A percentile compares a stretch with the other conserved stretches of the same genome.
Conservation (phyloP, 169 alveolate species). For the Plasmodium gallinaceum region DNA sequence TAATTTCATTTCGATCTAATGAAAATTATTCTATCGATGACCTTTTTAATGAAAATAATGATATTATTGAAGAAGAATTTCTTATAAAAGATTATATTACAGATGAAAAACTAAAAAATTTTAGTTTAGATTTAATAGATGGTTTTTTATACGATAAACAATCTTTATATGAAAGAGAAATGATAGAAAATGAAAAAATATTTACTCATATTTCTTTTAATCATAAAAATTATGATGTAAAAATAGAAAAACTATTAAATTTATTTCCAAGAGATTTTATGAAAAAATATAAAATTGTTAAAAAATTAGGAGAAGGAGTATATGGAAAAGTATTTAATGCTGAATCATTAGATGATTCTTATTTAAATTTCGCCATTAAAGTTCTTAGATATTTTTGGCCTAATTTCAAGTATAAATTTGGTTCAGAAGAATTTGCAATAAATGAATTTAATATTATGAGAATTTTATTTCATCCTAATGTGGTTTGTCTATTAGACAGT, state of each 20-base stretch:
- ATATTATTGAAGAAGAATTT: background rate
- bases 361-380: conserved; percentile 59
- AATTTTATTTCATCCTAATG: conserved; percentile 65
- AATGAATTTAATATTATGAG: conserved; percentile 70
- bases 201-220: conserved; percentile 24
- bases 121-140: conserved; percentile 31
- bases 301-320: conserved; percentile 85
- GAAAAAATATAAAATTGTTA: conserved; percentile 78
- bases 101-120: conserved; percentile 55
- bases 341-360: conserved; percentile 66
- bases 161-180: conserved; percentile 64
- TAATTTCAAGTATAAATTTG: conserved; percentile 54
- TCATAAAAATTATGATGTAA: conserved; percentile 44
- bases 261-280: conserved; percentile 74
- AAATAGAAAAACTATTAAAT: conserved; percentile 50
- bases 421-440: conserved; percentile 70
- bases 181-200: conserved; percentile 62
- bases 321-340: conserved; percentile 86
- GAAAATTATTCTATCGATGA: conserved; percentile 9
- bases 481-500: conserved; percentile 46
- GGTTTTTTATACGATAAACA: conserved; percentile 67
- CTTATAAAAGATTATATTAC: conserved; percentile 36
- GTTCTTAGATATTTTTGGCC: conserved; percentile 71
- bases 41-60: conserved; percentile 3
- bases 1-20: background rate